A percentile compares a stretch with the other conserved stretches of the same genome.
phyloP scores from a whole-genome alignment of 108 stramenopile species.

The Pseudonitzschia delicatissima region DNA sequence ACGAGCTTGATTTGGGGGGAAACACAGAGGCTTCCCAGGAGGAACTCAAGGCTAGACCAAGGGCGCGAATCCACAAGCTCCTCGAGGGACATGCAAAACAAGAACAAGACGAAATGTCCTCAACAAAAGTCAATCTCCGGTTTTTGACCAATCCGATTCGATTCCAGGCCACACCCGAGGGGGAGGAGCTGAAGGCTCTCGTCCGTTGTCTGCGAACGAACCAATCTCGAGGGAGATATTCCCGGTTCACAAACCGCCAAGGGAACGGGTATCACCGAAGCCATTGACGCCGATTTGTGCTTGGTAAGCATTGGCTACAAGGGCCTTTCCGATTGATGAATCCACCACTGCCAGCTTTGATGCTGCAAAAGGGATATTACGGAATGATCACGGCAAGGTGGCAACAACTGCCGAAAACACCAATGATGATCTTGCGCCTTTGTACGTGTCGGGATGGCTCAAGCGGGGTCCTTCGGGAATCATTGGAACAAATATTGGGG shows the following conservation, averaged over 20 bases:
- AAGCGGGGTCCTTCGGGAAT: conserved; percentile 97
- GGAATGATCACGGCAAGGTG: conserved; percentile 72
- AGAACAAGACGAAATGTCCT: not conserved
- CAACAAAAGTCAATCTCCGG: conserved; percentile 66
- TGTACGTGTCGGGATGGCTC: conserved; percentile 96
- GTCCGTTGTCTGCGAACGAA: conserved; percentile 74
- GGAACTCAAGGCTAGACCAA: conserved; percentile 69
- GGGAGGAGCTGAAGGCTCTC: not conserved
- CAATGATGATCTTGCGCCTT: conserved; percentile 37
- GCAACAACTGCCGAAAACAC: conserved; percentile 15
- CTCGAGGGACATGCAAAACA: conserved; percentile 38
- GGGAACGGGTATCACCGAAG: conserved; percentile 70
- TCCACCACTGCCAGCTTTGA: conserved; percentile 71
- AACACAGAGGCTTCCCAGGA: conserved; percentile 62
- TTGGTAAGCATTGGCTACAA: conserved; percentile 94
- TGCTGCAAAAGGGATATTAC: conserved; percentile 41
- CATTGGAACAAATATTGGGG: conserved; percentile 92
- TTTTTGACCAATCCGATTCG: conserved; percentile 82
- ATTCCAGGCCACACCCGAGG: conserved; percentile 35
- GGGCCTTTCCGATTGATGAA: conserved; percentile 70
- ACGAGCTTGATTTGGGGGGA: conserved; percentile 81
- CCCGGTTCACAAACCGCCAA: not conserved
- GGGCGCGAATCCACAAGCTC: conserved; percentile 66
- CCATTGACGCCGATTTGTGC: conserved; percentile 51
- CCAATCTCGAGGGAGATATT: conserved; percentile 60